Evolutionary conservation across 306 rosid genomes (phyloP), one percentile per base, ranked within the genome.

Genomic region (Sphenostylis stenocarpa): DNA sequence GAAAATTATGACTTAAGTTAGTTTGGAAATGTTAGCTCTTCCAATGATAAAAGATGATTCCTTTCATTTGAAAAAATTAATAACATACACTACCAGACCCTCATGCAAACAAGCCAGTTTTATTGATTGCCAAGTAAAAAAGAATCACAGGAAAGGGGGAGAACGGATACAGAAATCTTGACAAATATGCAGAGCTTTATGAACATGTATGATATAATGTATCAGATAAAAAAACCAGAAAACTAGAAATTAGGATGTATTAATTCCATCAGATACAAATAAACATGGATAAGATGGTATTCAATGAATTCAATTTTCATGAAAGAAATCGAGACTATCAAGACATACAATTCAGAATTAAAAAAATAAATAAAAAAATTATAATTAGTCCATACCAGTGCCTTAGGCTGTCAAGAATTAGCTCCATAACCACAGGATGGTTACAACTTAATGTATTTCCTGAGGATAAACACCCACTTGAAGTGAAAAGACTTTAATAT

Each of bases 361-460:
- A 39, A 73, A 64, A 1, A 83, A 26, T 26, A 33, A n/a, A n/a
- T n/a, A n/a, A n/a, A n/a, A n/a, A n/a, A 28, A 24, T 24, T 56
- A 23, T 17, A 28, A 77, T 41, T 28, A 53, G 72, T 49, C 47
- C 81, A 57, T 88, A 95, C 99, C 99, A 95, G 87, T 92, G 99
- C 85, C 97, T 89, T 82, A 95, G 88, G 91, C 97, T 95, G 80
- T 92, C 99, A 33, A 95, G 88, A 80, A 95, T 77, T 67, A 95
- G 92, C 81, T 89, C 97, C 97, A 90, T 89, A 81, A 95, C 97
- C 76, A 95, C 90, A 12, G 99, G 97, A 83, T 90, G 97, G 84
- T 92, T 95, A 79, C 97, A 95, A 56, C 90, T 92, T 55, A 95
- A 87, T 80, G 99, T 83, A 90, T 95, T 95, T 67, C 99, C 99